Evolutionary conservation across 768 basidiomycete genomes (phyloP), one percentile per base, ranked within the genome.

Genomic region (Hygrophorus russula): DNA sequence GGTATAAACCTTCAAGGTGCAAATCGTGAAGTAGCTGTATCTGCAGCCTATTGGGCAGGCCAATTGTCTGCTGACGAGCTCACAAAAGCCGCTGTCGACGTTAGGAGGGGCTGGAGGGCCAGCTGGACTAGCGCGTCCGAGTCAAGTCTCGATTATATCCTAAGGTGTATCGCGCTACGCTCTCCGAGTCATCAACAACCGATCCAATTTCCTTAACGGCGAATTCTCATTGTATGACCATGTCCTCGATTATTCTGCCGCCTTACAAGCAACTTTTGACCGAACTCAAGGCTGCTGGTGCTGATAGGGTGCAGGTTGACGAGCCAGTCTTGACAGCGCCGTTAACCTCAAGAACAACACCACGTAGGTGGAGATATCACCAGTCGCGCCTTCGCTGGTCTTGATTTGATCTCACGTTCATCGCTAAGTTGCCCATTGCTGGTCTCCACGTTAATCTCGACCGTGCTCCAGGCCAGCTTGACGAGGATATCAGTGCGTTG

Each of bases 141-240:
- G n/a, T 97, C 69, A 87, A 92, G 71, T 68, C 72, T 38, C 76
- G 78, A 94, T 61, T 73, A 81, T 56, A 71, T 98, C 63, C 91
- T 94, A 42, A 93, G 91, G 94, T 93, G 50, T 75, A 61, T 19
- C 15, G 24, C 7, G 7, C 7, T 24, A 24, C 7, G n/a, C 32
- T 47, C 43, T 38, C 51, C 41, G 41, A 33, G 29, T 28, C 38
- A 47, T 51, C 51, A 45, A 53, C 13, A n/a, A 4, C 9, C 32
- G 7, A 14, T 53, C 33, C 42, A 42, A 49, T 47, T 46, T 34
- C 41, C 46, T 41, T 55, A 99, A 96, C 57, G 94, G 94, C 57
- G 96, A 98, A 60, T 99, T 99, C 66, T 86, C 96, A 28, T 80
- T 99, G 49, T 99, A 97, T 64, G 94, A 97, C 67, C 94, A 98